Percentiles rank a stretch among this genome's conserved stretches.
Conservation (phyloP, 2,329 filamentous ascomycete genomes). For the Pseudogymnoascus sp. region DNA sequence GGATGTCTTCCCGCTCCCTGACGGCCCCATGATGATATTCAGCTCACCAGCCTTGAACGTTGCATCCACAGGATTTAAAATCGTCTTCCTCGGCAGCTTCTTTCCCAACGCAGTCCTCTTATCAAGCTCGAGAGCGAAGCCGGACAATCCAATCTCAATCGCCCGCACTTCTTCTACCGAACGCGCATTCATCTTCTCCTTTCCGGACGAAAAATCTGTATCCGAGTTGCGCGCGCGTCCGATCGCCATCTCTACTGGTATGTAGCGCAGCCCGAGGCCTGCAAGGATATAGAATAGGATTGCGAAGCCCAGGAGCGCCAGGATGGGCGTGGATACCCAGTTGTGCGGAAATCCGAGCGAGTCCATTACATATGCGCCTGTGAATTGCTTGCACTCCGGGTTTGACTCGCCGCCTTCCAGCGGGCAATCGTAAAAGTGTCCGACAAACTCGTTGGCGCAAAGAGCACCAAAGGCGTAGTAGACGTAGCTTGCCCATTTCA, state of each 20-base stretch:
- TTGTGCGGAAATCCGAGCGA: conserved; percentile 59
- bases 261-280: conserved; percentile 54
- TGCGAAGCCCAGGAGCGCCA: conserved; percentile 54
- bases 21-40: conserved; percentile 76
- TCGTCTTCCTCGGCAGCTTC: conserved; percentile 47
- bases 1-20: conserved; percentile 69
- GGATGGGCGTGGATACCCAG: conserved; percentile 62
- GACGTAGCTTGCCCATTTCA: conserved; percentile 60
- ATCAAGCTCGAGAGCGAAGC: conserved; percentile 57
- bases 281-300: conserved; percentile 57
- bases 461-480: conserved; percentile 68
- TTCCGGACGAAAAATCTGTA: conserved; percentile 59
- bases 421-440: conserved; percentile 67
- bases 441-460: conserved; percentile 64
- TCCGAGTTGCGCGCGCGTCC: conserved; percentile 52
- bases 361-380: conserved; percentile 60
- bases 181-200: conserved; percentile 57
- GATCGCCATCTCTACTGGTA: conserved; percentile 63
- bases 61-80: conserved; percentile 59
- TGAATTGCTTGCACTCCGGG: conserved; percentile 61
- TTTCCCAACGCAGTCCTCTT: conserved; percentile 50
- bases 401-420: conserved; percentile 52
- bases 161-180: conserved; percentile 48
- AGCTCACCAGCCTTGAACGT: conserved; percentile 61
- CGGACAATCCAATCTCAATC: conserved; percentile 58